Conservation (phyloP, 176 grass and related monocot genomes). For the Aegilops umbellulata region DNA sequence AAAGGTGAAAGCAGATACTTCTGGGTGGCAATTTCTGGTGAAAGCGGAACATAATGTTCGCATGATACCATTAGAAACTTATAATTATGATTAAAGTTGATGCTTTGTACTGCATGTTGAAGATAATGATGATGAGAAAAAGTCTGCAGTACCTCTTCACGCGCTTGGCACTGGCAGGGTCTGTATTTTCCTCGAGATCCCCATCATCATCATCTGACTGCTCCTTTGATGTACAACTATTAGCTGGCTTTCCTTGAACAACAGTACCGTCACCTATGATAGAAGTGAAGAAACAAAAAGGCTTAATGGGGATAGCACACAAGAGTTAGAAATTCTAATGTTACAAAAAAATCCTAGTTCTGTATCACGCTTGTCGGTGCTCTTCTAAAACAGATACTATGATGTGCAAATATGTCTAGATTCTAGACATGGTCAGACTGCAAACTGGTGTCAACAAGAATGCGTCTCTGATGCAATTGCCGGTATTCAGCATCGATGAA, state of each 20-base stretch:
- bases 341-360: neutral
- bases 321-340: neutral
- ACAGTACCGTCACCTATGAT: conserved; percentile 32
- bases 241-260: conserved; percentile 38
- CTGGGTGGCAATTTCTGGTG: neutral
- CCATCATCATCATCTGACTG: conserved; percentile 59
- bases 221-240: conserved; percentile 71
- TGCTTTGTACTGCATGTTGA: neutral
- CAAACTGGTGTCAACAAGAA: neutral
- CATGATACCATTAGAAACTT: neutral
- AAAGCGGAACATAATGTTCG: neutral
- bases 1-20: neutral
- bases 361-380: neutral
- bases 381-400: neutral
- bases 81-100: no score
- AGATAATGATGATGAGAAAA: neutral
- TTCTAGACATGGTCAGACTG: neutral
- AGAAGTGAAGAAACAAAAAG: conserved; percentile 28
- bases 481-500: conserved; percentile 19
- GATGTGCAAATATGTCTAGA: neutral
- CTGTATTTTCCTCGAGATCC: conserved; percentile 53
- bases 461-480: neutral
- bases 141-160: conserved; percentile 57
- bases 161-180: conserved; percentile 51
- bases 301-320: conserved; percentile 14